Evolutionary conservation across 352 stramenopile genomes (phyloP).

Genomic region (Pythium insidiosum): DNA sequence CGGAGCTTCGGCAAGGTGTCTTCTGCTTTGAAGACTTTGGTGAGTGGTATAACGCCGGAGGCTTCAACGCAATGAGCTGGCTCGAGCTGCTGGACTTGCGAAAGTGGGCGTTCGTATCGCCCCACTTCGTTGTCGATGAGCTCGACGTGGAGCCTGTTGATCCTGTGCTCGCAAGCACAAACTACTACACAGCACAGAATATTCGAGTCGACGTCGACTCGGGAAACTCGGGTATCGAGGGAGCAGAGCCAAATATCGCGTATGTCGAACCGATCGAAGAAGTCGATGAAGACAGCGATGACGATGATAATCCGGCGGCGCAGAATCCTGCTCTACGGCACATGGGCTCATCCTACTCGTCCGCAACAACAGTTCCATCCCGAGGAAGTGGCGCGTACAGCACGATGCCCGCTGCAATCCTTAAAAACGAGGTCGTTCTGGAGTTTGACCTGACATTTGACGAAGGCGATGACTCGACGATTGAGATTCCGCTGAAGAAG

Average conservation of each 20-base stretch:
- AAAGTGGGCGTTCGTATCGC: conserved; percentile 79
- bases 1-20: conserved; percentile 39
- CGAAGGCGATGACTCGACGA: conserved; percentile 44
- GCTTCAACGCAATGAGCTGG: conserved; percentile 75
- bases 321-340: conserved; percentile 10
- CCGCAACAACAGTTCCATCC: conserved; percentile 44
- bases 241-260: too few relatives aligned
- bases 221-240: conserved; percentile 35
- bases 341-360: conserved; percentile 40
- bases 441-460: conserved; percentile 79
- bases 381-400: conserved; percentile 42
- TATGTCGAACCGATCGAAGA: conserved; percentile 48
- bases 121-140: conserved; percentile 49
- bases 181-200: conserved; percentile 83
- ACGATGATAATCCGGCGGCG: conserved; percentile 1
- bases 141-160: conserved; percentile 70
- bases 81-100: conserved; percentile 78
- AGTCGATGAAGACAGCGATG: conserved; percentile 48
- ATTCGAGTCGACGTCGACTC: conserved; percentile 70
- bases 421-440: conserved; percentile 81
- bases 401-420: conserved; percentile 52
- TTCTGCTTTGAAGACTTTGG: conserved; percentile 84
- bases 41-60: conserved; percentile 78
- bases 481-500: conserved; percentile 53
- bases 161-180: conserved; percentile 57